Conservation (phyloP, 176 grass and related monocot species). For the Aegilops umbellulata region DNA sequence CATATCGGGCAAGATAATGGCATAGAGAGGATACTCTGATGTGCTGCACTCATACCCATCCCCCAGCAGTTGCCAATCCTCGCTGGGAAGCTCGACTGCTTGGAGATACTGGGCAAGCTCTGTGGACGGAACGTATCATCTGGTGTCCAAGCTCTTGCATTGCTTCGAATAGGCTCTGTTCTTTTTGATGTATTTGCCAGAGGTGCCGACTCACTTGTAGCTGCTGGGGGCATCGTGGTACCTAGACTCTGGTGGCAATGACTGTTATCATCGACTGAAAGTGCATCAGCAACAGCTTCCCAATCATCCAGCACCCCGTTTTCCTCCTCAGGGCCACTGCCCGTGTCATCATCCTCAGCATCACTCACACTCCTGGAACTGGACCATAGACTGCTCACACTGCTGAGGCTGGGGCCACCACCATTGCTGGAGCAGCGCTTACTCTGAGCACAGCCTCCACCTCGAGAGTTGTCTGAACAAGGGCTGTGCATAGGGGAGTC, state of each 20-base stretch:
- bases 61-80: conserved; percentile 46
- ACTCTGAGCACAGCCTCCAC: not conserved
- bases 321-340: conserved; percentile 60
- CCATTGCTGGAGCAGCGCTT: conserved; percentile 34
- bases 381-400: conserved; percentile 72
- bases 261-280: conserved; percentile 34
- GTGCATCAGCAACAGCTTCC: conserved; percentile 89
- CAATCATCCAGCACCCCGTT: conserved; percentile 83
- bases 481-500: conserved; percentile 62
- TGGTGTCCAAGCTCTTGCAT: conserved; percentile 71
- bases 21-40: conserved; percentile 43
- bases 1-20: conserved; percentile 86
- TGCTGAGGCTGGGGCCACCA: conserved; percentile 47
- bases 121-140: conserved; percentile 82
- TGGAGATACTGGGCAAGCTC: conserved; percentile 77
- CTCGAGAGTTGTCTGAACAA: conserved; percentile 41
- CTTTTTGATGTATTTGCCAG: conserved; percentile 23
- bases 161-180: conserved; percentile 35
- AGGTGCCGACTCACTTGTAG: not conserved
- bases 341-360: conserved; percentile 63
- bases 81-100: conserved; percentile 67
- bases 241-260: conserved; percentile 34
- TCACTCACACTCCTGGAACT: conserved; percentile 80
- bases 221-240: not conserved
- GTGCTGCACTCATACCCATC: conserved; percentile 27